These are phyloP conservation scores for Geosmithia flava DNA, from an alignment of 2,329 filamentous ascomycete genomes.

Conservation along the genomic window DNA sequence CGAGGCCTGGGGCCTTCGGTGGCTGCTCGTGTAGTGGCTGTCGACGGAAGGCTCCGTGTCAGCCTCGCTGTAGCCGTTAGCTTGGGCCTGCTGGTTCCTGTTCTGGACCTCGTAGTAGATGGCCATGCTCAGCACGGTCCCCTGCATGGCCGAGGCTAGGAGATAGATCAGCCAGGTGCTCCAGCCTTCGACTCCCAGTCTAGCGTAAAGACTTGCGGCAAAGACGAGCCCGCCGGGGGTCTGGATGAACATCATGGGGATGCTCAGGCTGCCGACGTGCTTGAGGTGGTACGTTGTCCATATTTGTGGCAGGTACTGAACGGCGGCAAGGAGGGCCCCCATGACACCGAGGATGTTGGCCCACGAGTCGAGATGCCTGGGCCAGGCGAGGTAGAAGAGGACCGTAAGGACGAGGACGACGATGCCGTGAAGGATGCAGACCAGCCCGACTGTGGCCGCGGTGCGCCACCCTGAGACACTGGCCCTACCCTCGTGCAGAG, in stretches of 20 bases:
- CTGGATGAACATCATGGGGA: conserved; percentile 97
- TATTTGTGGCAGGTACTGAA: conserved; percentile 95
- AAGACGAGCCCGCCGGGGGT: conserved; percentile 88
- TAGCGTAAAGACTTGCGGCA: conserved; percentile 67
- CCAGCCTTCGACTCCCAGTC: conserved; percentile 77
- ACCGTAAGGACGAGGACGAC: conserved; percentile 55
- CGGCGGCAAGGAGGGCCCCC: conserved; percentile 63
- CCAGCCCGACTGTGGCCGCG: conserved; percentile 59
- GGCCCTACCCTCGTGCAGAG: conserved; percentile 33
- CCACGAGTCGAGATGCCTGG: conserved; percentile 58
- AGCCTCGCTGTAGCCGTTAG: conserved; percentile 9
- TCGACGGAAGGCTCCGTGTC: conserved; percentile 15
- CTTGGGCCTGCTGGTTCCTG: conserved; percentile 8
- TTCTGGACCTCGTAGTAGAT: conserved; percentile 57
- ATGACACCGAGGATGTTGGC: conserved; percentile 76
- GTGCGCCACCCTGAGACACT: conserved; percentile 58
- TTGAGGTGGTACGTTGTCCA: conserved; percentile 79
- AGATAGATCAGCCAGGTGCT: conserved; percentile 91
- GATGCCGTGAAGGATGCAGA: conserved; percentile 68
- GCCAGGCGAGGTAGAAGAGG: conserved; percentile 51
- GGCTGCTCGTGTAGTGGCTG: conserved; percentile 6
- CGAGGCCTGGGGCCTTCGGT: conserved; percentile 22
- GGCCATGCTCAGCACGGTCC: conserved; percentile 65
- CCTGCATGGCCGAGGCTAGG: conserved; percentile 77
- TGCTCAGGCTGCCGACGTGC: conserved; percentile 81